These are phyloP conservation scores for Amanita rimosa DNA, from an alignment of 768 basidiomycete species.

Conservation along the genomic window DNA sequence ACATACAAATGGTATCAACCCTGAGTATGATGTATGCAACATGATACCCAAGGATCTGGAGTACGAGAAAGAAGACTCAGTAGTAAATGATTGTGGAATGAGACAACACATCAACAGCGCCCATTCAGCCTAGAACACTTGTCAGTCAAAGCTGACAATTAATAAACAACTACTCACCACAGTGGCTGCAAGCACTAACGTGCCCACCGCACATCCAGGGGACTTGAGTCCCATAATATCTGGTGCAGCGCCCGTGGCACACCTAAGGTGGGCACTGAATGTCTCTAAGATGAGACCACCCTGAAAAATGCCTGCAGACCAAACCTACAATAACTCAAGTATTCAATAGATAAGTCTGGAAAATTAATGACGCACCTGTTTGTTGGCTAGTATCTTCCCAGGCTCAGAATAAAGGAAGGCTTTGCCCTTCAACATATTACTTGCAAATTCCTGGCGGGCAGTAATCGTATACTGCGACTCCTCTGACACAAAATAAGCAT, in stretches of 20 bases:
- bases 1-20: neutral
- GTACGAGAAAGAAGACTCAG: neutral
- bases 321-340: neutral
- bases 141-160: neutral
- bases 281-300: neutral
- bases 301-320: neutral
- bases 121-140: neutral
- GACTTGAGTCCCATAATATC: neutral
- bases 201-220: neutral
- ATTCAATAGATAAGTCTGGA: neutral
- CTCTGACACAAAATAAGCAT: neutral
- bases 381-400: neutral
- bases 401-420: neutral
- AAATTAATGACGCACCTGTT: neutral
- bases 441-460: no score
- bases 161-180: neutral
- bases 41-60: neutral
- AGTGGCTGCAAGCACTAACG: neutral
- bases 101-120: neutral
- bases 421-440: neutral
- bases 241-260: neutral
- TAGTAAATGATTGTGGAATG: neutral
- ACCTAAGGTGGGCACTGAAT: neutral
- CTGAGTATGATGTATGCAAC: neutral
- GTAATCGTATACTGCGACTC: neutral